A percentile compares a stretch with the other conserved stretches of the same genome.
phyloP scores from a whole-genome alignment of 2,329 filamentous ascomycete species.

The Chrysoporthe austroafricana region DNA sequence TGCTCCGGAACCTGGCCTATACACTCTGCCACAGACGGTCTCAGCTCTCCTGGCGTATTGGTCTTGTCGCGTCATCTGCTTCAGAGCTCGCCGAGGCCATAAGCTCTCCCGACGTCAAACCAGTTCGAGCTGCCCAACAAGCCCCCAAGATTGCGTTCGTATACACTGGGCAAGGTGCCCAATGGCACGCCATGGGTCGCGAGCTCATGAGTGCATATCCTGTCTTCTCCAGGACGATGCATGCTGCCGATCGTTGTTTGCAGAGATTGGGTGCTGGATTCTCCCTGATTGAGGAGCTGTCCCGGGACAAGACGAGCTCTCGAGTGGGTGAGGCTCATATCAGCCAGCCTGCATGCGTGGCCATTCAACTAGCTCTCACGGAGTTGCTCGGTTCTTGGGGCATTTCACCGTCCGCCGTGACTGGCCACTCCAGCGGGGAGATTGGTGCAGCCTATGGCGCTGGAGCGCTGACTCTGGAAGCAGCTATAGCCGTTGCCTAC shows the following conservation, averaged over 20 bases:
- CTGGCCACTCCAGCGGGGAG: slow-evolving; percentile 26
- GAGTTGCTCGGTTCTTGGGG: slow-evolving; percentile 18
- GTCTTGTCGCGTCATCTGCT: neutral
- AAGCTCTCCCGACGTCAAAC: slow-evolving; percentile 10
- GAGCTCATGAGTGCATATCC: slow-evolving; percentile 39
- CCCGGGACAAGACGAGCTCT: slow-evolving; percentile 41
- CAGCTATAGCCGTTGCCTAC: slow-evolving; percentile 32
- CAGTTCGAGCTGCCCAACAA: slow-evolving; percentile 31
- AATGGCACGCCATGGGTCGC: slow-evolving; percentile 20
- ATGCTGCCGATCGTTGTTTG: slow-evolving; percentile 30
- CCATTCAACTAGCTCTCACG: slow-evolving; percentile 21
- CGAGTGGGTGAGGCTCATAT: slow-evolving; percentile 43
- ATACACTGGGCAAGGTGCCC: slow-evolving; percentile 44
- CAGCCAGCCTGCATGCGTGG: slow-evolving; percentile 39
- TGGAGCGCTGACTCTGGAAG: slow-evolving; percentile 27
- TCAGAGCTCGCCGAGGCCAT: slow-evolving; percentile 10
- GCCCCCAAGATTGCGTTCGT: slow-evolving; percentile 39
- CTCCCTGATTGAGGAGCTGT: slow-evolving; percentile 43
- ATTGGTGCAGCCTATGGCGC: slow-evolving; percentile 29
- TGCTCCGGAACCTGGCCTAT: slow-evolving; percentile 21
- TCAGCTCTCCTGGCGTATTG: slow-evolving; percentile 14
- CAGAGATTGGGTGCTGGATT: slow-evolving; percentile 38
- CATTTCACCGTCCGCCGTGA: slow-evolving; percentile 14
- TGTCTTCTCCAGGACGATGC: slow-evolving; percentile 29
- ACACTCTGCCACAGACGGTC: slow-evolving; percentile 20